A percentile compares a stretch with the other conserved stretches of the same genome.
phyloP scores from a whole-genome alignment of 2,329 filamentous ascomycete species.

The Penicillium sp. region DNA sequence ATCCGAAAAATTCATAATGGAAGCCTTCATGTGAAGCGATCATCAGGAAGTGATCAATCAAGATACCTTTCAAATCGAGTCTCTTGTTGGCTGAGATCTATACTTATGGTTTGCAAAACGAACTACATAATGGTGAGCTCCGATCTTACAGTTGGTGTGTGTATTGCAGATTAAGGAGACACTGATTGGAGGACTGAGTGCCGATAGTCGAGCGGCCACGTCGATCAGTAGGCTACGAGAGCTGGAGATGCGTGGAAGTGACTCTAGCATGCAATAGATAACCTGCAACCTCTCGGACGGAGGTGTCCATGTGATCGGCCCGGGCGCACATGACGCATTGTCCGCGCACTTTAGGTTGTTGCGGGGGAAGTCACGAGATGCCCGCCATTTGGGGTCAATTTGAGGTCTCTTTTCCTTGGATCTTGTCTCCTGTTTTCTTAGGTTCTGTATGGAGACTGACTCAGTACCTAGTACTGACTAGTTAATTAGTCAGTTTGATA shows the following conservation, averaged over 20 bases:
- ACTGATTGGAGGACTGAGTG: background rate
- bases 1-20: too few species aligned
- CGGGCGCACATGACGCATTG: background rate
- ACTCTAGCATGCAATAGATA: background rate
- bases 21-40: too few species aligned
- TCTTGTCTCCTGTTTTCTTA: background rate
- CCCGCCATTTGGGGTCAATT: slow-evolving; percentile 3
- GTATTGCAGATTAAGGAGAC: background rate
- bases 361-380: slow-evolving; percentile 1
- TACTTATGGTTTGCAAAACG: background rate
- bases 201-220: background rate
- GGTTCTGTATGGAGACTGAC: background rate
- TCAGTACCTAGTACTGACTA: background rate
- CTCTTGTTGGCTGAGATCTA: too few species aligned
- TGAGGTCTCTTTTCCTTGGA: background rate
- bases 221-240: background rate
- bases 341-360: background rate
- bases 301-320: background rate
- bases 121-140: background rate
- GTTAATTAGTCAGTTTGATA: background rate
- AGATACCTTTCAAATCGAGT: too few species aligned
- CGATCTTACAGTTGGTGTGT: background rate
- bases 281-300: too few species aligned
- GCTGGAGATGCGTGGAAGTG: background rate
- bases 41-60: too few species aligned